Evolutionary conservation across 2,329 filamentous ascomycete genomes (phyloP).

Genomic region (Diaporthe capsici): DNA sequence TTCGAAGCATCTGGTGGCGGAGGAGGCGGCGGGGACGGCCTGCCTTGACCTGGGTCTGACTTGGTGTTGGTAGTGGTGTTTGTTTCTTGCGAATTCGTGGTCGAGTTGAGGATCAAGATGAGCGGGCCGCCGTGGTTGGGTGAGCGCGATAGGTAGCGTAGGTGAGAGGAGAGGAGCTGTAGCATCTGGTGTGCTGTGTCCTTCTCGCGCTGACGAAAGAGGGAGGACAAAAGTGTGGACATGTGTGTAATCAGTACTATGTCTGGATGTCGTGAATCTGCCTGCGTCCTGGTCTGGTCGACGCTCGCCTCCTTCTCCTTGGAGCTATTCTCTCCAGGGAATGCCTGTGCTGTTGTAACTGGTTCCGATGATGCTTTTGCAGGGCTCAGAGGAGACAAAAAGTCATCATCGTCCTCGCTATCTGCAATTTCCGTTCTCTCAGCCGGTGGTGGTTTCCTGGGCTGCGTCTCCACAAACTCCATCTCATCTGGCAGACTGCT

Average conservation of each 20-base stretch:
- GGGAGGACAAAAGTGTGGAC: conserved; percentile 63
- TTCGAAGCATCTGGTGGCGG: conserved; percentile 10
- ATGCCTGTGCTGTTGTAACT: not conserved
- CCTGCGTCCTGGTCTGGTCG: conserved; percentile 25
- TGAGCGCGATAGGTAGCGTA: conserved; percentile 61
- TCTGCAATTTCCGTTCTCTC: conserved; percentile 52
- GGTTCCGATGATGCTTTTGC: not conserved
- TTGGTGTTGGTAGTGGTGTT: not conserved
- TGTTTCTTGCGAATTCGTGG: conserved; percentile 47
- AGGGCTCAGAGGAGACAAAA: conserved; percentile 41
- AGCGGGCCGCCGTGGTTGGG: conserved; percentile 58
- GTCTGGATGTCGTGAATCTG: conserved; percentile 51
- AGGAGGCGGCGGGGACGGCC: conserved; percentile 22
- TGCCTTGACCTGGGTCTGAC: not conserved
- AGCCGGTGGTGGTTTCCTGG: conserved; percentile 12
- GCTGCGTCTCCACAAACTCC: conserved; percentile 3
- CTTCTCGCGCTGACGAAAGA: conserved; percentile 65
- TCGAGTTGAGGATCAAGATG: conserved; percentile 69
- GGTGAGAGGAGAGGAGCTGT: conserved; percentile 60
- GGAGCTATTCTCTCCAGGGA: not conserved
- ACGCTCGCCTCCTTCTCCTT: not conserved
- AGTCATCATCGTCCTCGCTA: conserved; percentile 57
- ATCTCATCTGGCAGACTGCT: conserved; percentile 35
- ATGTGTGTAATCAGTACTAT: conserved; percentile 70
- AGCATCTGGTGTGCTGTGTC: conserved; percentile 63